Conservation (phyloP, 495 filamentous ascomycete genomes). For the Aspergillus bertholletiae region DNA sequence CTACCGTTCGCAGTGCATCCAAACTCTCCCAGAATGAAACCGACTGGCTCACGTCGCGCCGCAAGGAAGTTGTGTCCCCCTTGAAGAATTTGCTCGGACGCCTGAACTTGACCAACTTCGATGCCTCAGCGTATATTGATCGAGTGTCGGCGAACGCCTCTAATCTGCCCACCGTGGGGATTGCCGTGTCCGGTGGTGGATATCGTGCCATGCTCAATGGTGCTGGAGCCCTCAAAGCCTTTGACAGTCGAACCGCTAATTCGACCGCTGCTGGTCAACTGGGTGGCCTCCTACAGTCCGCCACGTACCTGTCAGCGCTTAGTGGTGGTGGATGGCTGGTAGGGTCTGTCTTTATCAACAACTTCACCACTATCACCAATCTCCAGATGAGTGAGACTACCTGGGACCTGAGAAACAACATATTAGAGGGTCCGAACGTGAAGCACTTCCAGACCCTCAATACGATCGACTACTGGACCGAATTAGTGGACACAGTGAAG, state of each 20-base stretch:
- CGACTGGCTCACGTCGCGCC: constrained; percentile 56
- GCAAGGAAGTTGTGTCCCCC: constrained; percentile 55
- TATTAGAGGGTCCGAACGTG: constrained; percentile 60
- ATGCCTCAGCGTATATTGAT: constrained; percentile 68
- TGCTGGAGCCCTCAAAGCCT: constrained; percentile 75
- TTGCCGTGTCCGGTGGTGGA: constrained; percentile 59
- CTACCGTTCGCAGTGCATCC: constrained; percentile 47
- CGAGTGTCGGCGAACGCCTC: constrained; percentile 48
- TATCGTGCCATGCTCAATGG: constrained; percentile 83
- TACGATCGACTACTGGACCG: constrained; percentile 60
- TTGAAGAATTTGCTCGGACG: constrained; percentile 66
- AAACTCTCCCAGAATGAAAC: constrained; percentile 61
- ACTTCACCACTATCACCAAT: constrained; percentile 67
- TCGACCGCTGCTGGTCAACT: constrained; percentile 63
- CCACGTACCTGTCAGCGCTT: constrained; percentile 80
- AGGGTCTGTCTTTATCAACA: constrained; percentile 78
- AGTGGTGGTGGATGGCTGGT: constrained; percentile 86
- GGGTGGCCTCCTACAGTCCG: constrained; percentile 75
- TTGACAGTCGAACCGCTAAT: constrained; percentile 68
- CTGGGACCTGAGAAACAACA: constrained; percentile 74
- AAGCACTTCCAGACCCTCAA: constrained; percentile 44
- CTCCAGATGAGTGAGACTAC: constrained; percentile 53
- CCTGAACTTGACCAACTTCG: constrained; percentile 67
- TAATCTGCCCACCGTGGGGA: constrained; percentile 57
- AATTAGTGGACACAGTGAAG: constrained; percentile 55